These are phyloP conservation scores for Lachnellula subtilissima DNA, from an alignment of 2,329 filamentous ascomycete species.

Conservation along the genomic window DNA sequence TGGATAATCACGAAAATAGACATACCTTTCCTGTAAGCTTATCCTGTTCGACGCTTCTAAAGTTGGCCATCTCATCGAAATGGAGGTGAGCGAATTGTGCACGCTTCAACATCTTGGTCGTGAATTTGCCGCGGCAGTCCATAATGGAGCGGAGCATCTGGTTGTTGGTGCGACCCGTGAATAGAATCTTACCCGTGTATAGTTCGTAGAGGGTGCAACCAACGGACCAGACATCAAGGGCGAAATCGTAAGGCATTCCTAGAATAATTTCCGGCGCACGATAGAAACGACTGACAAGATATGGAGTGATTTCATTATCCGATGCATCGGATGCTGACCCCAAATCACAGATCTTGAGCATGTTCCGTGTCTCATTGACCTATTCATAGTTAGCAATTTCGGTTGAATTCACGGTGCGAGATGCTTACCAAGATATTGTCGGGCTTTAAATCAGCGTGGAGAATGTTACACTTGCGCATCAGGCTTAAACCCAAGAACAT, in stretches of 20 bases:
- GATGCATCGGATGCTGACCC: conserved; percentile 91
- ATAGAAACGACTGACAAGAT: conserved; percentile 95
- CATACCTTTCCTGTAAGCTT: conserved; percentile 77
- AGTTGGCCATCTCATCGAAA: conserved; percentile 81
- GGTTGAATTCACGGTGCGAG: neutral
- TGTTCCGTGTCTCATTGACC: conserved; percentile 76
- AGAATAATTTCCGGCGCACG: conserved; percentile 95
- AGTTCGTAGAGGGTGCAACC: conserved; percentile 96
- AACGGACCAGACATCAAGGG: conserved; percentile 96
- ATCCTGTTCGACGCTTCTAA: conserved; percentile 79
- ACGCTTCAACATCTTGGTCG: conserved; percentile 80
- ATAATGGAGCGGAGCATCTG: conserved; percentile 97
- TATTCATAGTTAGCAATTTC: conserved; percentile 18
- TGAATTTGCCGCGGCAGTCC: conserved; percentile 90
- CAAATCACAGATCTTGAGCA: conserved; percentile 92
- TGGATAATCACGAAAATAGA: conserved; percentile 5
- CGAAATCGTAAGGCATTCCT: conserved; percentile 92
- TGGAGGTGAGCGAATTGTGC: conserved; percentile 71
- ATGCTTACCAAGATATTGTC: conserved; percentile 73
- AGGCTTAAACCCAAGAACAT: conserved; percentile 87
- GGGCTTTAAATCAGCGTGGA: conserved; percentile 94
- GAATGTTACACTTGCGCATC: conserved; percentile 85
- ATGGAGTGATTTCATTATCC: conserved; percentile 89
- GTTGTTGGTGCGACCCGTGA: conserved; percentile 93
- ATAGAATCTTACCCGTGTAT: conserved; percentile 95